Percentiles rank a stretch among this genome's conserved stretches.
Conservation (phyloP, 2,329 filamentous ascomycete genomes). For the Bimuria novae-zelandiae region DNA sequence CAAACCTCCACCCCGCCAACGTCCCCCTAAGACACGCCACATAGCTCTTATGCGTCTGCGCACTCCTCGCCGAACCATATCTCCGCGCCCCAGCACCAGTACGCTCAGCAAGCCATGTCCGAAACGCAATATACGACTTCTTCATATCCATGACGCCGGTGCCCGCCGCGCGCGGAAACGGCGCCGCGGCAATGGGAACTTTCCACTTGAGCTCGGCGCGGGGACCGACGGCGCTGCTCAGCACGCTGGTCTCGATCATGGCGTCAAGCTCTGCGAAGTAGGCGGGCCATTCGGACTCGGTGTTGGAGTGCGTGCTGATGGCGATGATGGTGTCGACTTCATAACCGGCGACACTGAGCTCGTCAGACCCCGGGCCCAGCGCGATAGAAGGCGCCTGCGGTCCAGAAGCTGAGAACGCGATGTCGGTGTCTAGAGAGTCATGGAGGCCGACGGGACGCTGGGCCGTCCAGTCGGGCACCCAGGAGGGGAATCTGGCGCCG, state of each 20-base stretch:
- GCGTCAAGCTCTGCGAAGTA: not conserved
- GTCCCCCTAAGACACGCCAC: conserved; percentile 5
- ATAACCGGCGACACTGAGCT: not conserved
- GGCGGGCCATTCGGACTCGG: not conserved
- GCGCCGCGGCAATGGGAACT: not conserved
- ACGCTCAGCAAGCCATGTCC: no score
- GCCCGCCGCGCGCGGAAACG: not conserved
- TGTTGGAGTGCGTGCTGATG: not conserved
- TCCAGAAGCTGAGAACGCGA: not conserved
- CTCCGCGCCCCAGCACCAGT: no score
- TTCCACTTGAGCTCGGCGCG: not conserved
- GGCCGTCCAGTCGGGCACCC: conserved; percentile 6
- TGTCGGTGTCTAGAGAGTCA: not conserved
- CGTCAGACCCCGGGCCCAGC: not conserved
- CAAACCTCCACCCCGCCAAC: conserved; percentile 7
- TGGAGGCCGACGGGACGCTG: not conserved
- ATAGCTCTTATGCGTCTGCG: not conserved
- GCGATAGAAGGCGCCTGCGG: not conserved
- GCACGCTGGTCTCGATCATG: not conserved
- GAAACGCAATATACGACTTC: not conserved
- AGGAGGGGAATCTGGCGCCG: conserved; percentile 2
- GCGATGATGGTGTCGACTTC: not conserved
- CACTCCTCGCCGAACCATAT: no score
- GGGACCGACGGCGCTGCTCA: not conserved
- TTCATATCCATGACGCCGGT: not conserved